Conservation (phyloP, 1,284 basidiomycete genomes). For the Rhodotorula sp. region DNA sequence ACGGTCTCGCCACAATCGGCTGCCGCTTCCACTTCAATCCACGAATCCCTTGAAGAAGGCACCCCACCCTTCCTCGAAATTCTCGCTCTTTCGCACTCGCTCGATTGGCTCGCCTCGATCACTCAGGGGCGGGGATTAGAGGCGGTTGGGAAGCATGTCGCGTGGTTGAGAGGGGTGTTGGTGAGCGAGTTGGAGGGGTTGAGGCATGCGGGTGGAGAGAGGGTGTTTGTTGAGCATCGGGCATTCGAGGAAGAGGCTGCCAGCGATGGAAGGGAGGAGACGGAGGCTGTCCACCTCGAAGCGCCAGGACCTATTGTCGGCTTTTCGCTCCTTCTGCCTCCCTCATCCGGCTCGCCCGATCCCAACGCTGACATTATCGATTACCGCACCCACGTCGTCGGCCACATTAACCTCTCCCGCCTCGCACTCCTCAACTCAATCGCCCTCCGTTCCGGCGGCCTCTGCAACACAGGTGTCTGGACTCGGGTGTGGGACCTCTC, state of each 20-base stretch:
- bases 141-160: slow-evolving; percentile 58
- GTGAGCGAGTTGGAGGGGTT: not conserved
- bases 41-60: slow-evolving; percentile 59
- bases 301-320: slow-evolving; percentile 27
- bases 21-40: not conserved
- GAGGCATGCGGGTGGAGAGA: slow-evolving; percentile 53
- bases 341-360: not conserved
- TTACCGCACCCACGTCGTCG: slow-evolving; percentile 55
- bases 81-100: slow-evolving; percentile 68
- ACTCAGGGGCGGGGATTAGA: slow-evolving; percentile 63
- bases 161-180: slow-evolving; percentile 58
- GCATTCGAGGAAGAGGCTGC: not conserved
- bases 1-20: not conserved
- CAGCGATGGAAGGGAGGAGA: slow-evolving; percentile 49
- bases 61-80: slow-evolving; percentile 75
- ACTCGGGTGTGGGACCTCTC: slow-evolving; percentile 63
- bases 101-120: slow-evolving; percentile 52
- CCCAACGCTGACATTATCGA: not conserved
- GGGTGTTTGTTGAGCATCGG: slow-evolving; percentile 12
- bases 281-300: slow-evolving; percentile 2
- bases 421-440: slow-evolving; percentile 49
- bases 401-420: slow-evolving; percentile 51
- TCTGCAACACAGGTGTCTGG: slow-evolving; percentile 78
- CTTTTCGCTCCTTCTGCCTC: slow-evolving; percentile 21
- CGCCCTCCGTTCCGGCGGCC: slow-evolving; percentile 73